Evolutionary conservation across 306 rosid genomes (phyloP).

Genomic region (Delonix regia): DNA sequence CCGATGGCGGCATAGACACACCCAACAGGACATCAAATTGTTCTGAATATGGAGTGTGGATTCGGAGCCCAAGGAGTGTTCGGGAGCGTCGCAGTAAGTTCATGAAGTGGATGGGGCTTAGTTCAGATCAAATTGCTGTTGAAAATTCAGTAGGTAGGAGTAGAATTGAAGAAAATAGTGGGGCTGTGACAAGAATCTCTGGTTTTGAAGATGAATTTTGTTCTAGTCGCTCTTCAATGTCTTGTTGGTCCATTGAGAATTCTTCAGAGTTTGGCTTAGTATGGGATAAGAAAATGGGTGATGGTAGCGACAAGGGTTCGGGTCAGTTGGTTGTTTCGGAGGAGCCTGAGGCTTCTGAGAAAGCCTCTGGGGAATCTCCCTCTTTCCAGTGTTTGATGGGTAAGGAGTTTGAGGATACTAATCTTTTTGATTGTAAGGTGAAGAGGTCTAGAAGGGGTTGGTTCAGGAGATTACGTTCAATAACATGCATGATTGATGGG

Average conservation of each 20-base stretch:
- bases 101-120: slow-evolving; percentile 62
- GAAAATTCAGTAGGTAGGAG: slow-evolving; percentile 41
- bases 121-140: slow-evolving; percentile 39
- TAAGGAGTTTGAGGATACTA: slow-evolving; percentile 37
- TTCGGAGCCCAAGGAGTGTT: slow-evolving; percentile 67
- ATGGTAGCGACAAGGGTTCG: slow-evolving; percentile 36
- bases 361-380: slow-evolving; percentile 38
- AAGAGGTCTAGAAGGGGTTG: slow-evolving; percentile 59
- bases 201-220: slow-evolving; percentile 59
- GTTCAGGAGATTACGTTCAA: slow-evolving; percentile 67
- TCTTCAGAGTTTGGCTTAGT: slow-evolving; percentile 40
- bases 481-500: slow-evolving; percentile 64
- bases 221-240: slow-evolving; percentile 62
- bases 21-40: slow-evolving; percentile 32
- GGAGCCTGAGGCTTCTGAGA: slow-evolving; percentile 39
- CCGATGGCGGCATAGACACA: slow-evolving; percentile 40
- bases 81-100: slow-evolving; percentile 72
- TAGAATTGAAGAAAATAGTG: slow-evolving; percentile 48
- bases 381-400: slow-evolving; percentile 41
- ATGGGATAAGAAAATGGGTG: slow-evolving; percentile 43
- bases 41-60: slow-evolving; percentile 68
- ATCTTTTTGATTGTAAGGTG: neutral
- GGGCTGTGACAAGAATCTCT: slow-evolving; percentile 46
- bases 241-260: slow-evolving; percentile 40
- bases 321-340: slow-evolving; percentile 39